Percentiles rank a stretch among this genome's conserved stretches.
Conservation (phyloP, 1,284 basidiomycete species). For the Moesziomyces sp. region DNA sequence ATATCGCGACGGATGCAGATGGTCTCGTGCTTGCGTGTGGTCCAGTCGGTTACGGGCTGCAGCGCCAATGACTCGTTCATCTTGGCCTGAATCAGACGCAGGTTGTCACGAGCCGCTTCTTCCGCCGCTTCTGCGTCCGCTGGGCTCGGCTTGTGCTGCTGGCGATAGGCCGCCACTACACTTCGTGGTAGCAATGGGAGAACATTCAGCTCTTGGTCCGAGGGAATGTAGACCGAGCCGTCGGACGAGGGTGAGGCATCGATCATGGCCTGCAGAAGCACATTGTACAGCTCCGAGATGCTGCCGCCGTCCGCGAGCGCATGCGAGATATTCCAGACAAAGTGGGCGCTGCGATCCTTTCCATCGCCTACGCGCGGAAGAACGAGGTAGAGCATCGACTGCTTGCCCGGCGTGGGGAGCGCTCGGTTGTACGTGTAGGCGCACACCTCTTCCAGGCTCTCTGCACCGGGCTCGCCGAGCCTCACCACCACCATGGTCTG, state of each 20-base stretch:
- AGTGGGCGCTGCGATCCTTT: slow-evolving; percentile 5
- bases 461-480: slow-evolving; percentile 14
- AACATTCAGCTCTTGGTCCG: slow-evolving; percentile 15
- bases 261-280: slow-evolving; percentile 26
- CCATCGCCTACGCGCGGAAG: slow-evolving; percentile 14
- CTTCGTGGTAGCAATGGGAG: slow-evolving; percentile 23
- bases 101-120: slow-evolving; percentile 10
- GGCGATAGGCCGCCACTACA: slow-evolving; percentile 16
- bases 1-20: slow-evolving; percentile 16
- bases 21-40: slow-evolving; percentile 23
- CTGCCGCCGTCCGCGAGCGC: slow-evolving; percentile 43
- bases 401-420: slow-evolving; percentile 29
- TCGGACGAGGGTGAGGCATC: slow-evolving; percentile 16
- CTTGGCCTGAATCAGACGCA: slow-evolving; percentile 23
- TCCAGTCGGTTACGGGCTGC: slow-evolving; percentile 2
- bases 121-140: slow-evolving; percentile 4
- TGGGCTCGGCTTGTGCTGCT: slow-evolving; percentile 19
- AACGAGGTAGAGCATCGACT: slow-evolving; percentile 38
- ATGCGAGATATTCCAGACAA: slow-evolving; percentile 44
- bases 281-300: slow-evolving; percentile 25
- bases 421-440: slow-evolving; percentile 26
- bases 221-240: slow-evolving; percentile 21
- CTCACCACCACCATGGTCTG: slow-evolving; percentile 32
- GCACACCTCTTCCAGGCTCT: slow-evolving; percentile 10
- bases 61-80: slow-evolving; percentile 25